phyloP scores from a whole-genome alignment of 371 early-diverging fungal genomes.

The Mucor velutinosus region DNA sequence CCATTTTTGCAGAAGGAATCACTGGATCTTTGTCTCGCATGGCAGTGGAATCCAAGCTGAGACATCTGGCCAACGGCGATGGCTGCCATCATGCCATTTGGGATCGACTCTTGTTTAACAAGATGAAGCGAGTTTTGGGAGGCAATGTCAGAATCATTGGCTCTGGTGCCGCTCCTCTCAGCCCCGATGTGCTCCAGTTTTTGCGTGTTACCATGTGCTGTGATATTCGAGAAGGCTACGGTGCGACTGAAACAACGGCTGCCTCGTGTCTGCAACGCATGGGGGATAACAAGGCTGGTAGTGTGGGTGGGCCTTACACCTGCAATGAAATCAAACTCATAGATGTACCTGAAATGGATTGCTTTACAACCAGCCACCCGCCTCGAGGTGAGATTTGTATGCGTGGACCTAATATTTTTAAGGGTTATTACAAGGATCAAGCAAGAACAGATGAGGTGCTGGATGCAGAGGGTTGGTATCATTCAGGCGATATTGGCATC shows the following conservation, averaged over 20 bases:
- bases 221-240: slow-evolving; percentile 83
- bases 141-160: slow-evolving; percentile 82
- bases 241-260: slow-evolving; percentile 85
- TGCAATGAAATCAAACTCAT: slow-evolving; percentile 82
- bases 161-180: slow-evolving; percentile 93
- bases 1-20: slow-evolving; percentile 69
- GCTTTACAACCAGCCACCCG: slow-evolving; percentile 74
- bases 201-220: slow-evolving; percentile 79
- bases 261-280: slow-evolving; percentile 53
- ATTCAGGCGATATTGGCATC: slow-evolving; percentile 89
- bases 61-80: slow-evolving; percentile 62
- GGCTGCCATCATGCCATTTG: slow-evolving; percentile 74
- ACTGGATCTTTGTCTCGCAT: slow-evolving; percentile 64
- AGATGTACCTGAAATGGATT: slow-evolving; percentile 89
- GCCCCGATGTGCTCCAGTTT: slow-evolving; percentile 83
- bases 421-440: slow-evolving; percentile 83
- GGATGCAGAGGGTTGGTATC: slow-evolving; percentile 88
- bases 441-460: slow-evolving; percentile 81
- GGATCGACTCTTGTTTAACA: slow-evolving; percentile 92
- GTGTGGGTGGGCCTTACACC: slow-evolving; percentile 75
- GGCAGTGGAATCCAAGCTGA: slow-evolving; percentile 56
- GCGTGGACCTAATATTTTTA: slow-evolving; percentile 81
- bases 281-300: slow-evolving; percentile 61
- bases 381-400: slow-evolving; percentile 92
- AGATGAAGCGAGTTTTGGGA: slow-evolving; percentile 82